Evolutionary conservation across 1,139 yeast genomes (phyloP).

Genomic region (Yamadazyma dushanensis): DNA sequence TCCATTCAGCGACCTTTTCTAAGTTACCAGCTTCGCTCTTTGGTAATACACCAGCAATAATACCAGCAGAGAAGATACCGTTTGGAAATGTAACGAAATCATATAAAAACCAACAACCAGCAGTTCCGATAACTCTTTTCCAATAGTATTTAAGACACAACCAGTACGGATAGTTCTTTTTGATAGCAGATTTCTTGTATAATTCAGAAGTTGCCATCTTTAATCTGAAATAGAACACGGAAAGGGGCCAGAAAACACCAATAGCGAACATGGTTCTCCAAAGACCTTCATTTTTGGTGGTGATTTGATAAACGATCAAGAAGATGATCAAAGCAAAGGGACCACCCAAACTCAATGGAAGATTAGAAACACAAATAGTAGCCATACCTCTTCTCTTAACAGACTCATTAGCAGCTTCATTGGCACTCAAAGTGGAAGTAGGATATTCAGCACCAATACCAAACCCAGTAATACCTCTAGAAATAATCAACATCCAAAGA

Average conservation of each 20-base stretch:
- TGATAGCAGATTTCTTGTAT: conserved; percentile 47
- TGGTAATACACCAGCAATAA: conserved; percentile 38
- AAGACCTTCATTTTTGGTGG: conserved; percentile 51
- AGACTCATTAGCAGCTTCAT: conserved; percentile 70
- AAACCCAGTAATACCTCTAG: conserved; percentile 69
- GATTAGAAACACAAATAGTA: conserved; percentile 65
- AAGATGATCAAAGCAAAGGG: conserved; percentile 72
- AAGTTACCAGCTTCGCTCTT: conserved; percentile 25
- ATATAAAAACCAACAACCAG: conserved; percentile 51
- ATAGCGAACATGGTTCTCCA: conserved; percentile 80
- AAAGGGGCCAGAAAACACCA: conserved; percentile 73
- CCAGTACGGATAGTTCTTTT: conserved; percentile 40
- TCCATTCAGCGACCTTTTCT: conserved; percentile 50
- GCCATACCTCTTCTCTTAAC: conserved; percentile 62
- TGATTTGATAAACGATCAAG: conserved; percentile 63
- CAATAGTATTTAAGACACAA: conserved; percentile 47
- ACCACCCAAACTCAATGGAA: conserved; percentile 74
- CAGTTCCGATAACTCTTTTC: conserved; percentile 46
- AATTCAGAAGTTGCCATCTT: conserved; percentile 67
- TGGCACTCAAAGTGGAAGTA: conserved; percentile 66
- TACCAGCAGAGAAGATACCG: conserved; percentile 50
- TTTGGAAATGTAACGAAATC: conserved; percentile 56
- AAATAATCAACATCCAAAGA: conserved; percentile 73
- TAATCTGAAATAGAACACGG: conserved; percentile 69
- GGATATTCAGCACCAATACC: conserved; percentile 83